Base-by-base conservation (phyloP, 75 land plant species). In the Isoetes taiwanensis region DNA sequence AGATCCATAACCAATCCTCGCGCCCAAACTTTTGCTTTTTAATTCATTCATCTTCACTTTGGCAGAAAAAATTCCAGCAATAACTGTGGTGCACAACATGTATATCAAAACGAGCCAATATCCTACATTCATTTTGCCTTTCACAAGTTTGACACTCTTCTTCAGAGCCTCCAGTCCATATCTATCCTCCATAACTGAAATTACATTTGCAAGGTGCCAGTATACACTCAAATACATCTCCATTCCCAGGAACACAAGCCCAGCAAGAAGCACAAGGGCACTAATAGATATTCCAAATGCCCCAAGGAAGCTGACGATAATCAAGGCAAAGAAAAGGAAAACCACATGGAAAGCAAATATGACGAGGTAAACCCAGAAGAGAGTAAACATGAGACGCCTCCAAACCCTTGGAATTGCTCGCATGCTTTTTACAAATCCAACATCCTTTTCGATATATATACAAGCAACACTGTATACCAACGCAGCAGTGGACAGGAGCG, bases 391-490 rank as follows among this genome's bases (percentile, higher is more conserved):
- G 55, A 94, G 72, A 39, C 96, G 79, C 63, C 63, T 73, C 74
- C 87, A 84, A 40, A 84, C 81, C 32, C 57, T 65, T 32, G 86
- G 96, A 10, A 94, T 67, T 38, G 84, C 96, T 41, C 78, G 52
- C 21, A 94, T 32, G 32, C 81, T 58, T 56, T 72, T 56, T 39
- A 66, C 11, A 64, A 71, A 82, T 3, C 81, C 72, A 20, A 81
- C 64, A 27, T 80, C 72, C 68, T 82, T 88, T 57, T 70, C 73
- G 19, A 93, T 67, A 78, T 88, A 94, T 37, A 89, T 73, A 38
- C 96, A 89, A 48, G 96, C 99, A 29, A 89, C 96, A 41, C 76
- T 74, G 76, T 84, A 88, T 54, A 94, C 99, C 30, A 76, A 72
- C 23, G 99, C 90, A 17, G 86, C 90, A 19, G 90, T 88, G 67